Base-by-base conservation (phyloP, 1,284 basidiomycete genomes). In the Trichosporon inkin region DNA sequence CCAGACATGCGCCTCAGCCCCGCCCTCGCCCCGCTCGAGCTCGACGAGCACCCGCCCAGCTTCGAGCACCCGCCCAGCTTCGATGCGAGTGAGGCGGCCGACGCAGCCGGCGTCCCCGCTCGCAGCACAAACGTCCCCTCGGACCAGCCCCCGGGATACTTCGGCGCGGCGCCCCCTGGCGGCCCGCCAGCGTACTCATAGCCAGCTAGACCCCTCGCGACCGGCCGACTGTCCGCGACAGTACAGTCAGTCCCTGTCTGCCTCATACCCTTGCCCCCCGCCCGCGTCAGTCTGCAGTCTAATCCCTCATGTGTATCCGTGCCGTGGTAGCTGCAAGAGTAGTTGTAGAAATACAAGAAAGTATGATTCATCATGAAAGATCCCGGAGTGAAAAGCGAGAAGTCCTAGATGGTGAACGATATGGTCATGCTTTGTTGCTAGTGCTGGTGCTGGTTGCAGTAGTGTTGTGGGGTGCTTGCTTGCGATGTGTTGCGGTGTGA, bases 21-120 rank as follows among this genome's bases (percentile, higher is more conserved):
- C 20, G 13, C n/a, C 32, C 17, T 36, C 47, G 41, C 24, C 11
- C 28, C 36, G 14, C 41, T 47, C 41, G 24, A 24, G 13, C 6
- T 41, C n/a, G 58, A 44, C 7, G 55, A 62, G 20, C 68, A 71
- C 20, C 76, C 76, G 1, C 76, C 76, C 8, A 66, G 60, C 2
- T 78, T 78, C 51, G 61, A 68, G 38, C 68, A 71, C 20, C 76
- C 76, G 1, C 76, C 76, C 8, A 66, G 62, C 3, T 78, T 78
- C 52, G 76, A 68, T 34, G 76, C 74, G 14, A 71, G 69, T 53
- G 75, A 78, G 64, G 76, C 76, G 16, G 75, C 75, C 17, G 71
- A 71, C 52, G 71, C 74, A 0, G 62, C 53, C 17, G 64, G 64
- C 49, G 64, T 58, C 37, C 56, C 61, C 37, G 64, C 64, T 17